Conservation (phyloP, 257 asterid species). For the Forsythia viridissima region DNA sequence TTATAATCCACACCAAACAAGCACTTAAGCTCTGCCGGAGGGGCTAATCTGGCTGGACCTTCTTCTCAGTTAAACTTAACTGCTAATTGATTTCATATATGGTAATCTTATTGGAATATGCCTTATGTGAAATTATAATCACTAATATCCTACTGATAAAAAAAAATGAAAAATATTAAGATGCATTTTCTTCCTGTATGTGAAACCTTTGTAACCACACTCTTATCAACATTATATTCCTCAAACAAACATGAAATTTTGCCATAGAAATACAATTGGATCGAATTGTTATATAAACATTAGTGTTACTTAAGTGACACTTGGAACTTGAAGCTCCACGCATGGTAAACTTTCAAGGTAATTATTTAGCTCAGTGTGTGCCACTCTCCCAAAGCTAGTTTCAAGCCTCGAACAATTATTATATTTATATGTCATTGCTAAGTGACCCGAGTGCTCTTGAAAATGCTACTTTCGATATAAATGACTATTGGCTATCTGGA, state of each 20-base stretch:
- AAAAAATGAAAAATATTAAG: too few relatives aligned
- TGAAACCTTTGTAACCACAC: neutral
- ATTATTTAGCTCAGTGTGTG: slow-evolving; percentile 66
- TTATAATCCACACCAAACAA: too few relatives aligned
- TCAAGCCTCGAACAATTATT: slow-evolving; percentile 24
- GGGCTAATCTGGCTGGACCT: slow-evolving; percentile 63
- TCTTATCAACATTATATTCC: too few relatives aligned
- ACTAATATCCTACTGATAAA: too few relatives aligned
- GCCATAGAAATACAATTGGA: neutral
- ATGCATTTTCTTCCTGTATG: slow-evolving; percentile 32
- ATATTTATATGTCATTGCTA: slow-evolving; percentile 58
- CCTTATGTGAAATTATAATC: slow-evolving; percentile 27
- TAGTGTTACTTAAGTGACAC: slow-evolving; percentile 25
- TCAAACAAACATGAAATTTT: too few relatives aligned
- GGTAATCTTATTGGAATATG: neutral
- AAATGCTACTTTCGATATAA: slow-evolving; percentile 62
- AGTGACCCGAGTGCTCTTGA: slow-evolving; percentile 68
- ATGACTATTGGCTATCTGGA: slow-evolving; percentile 76
- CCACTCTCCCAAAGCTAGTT: slow-evolving; percentile 59
- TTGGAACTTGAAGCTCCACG: slow-evolving; percentile 70
- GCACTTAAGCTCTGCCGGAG: slow-evolving; percentile 50
- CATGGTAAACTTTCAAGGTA: slow-evolving; percentile 74
- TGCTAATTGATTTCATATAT: slow-evolving; percentile 26
- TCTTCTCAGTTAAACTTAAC: slow-evolving; percentile 70
- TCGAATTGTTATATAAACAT: neutral